Evolutionary conservation across 306 rosid genomes (phyloP).

Genomic region (Cicer arietinum): DNA sequence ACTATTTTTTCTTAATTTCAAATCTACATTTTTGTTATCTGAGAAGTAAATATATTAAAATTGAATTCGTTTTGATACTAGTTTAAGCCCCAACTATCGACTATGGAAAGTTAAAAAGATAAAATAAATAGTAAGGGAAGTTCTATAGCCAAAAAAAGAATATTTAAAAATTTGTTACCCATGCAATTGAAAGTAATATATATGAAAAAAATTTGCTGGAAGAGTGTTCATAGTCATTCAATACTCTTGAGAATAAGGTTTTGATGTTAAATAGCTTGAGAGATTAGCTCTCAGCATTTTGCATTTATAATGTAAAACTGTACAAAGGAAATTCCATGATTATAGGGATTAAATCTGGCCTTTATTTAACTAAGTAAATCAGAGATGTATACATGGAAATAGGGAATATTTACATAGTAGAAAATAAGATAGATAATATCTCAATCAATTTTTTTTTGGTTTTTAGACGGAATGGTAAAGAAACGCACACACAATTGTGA

Average conservation of each 20-base stretch:
- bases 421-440: too few relatives aligned
- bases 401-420: too few relatives aligned
- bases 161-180: not conserved
- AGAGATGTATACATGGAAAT: too few relatives aligned
- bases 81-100: not conserved
- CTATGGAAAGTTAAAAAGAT: conserved; percentile 1
- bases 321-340: too few relatives aligned
- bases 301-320: too few relatives aligned
- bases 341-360: too few relatives aligned
- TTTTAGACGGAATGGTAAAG: too few relatives aligned
- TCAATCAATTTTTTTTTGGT: too few relatives aligned
- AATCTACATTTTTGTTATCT: not conserved
- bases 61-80: not conserved
- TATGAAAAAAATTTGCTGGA: not conserved
- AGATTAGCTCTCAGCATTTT: too few relatives aligned
- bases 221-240: not conserved
- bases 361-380: too few relatives aligned
- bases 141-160: not conserved
- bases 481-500: too few relatives aligned
- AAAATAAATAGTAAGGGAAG: not conserved
- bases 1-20: not conserved
- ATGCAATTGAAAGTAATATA: not conserved
- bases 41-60: not conserved
- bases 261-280: too few relatives aligned
- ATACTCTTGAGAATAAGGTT: not conserved